Percentiles rank a stretch among this genome's conserved stretches.
phyloP scores from a whole-genome alignment of 108 stramenopile species.

The Fragilariopsis cylindrus region DNA sequence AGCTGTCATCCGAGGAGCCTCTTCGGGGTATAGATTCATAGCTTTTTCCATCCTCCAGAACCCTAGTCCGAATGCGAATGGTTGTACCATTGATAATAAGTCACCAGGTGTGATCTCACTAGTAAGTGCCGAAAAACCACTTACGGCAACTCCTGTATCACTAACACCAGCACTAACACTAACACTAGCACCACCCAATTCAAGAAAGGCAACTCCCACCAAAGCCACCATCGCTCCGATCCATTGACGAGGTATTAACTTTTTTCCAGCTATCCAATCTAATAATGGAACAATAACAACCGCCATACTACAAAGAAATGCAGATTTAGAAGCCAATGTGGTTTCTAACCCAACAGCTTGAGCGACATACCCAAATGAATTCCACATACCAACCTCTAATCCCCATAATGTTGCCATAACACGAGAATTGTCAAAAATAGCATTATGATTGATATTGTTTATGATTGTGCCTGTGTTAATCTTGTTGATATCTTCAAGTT shows the following conservation, averaged over 20 bases:
- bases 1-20: slow-evolving; percentile 75
- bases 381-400: slow-evolving; percentile 87
- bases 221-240: slow-evolving; percentile 72
- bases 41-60: slow-evolving; percentile 75
- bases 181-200: slow-evolving; percentile 53
- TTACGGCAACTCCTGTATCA: neutral
- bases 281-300: slow-evolving; percentile 90
- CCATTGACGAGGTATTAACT: slow-evolving; percentile 46
- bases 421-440: slow-evolving; percentile 15
- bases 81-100: slow-evolving; percentile 68
- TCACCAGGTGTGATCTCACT: slow-evolving; percentile 54
- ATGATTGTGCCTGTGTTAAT: neutral
- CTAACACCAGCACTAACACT: slow-evolving; percentile 12
- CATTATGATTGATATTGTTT: neutral
- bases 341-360: slow-evolving; percentile 89
- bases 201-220: slow-evolving; percentile 81
- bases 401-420: slow-evolving; percentile 56
- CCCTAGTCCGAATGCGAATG: slow-evolving; percentile 84
- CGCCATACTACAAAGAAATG: slow-evolving; percentile 91
- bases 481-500: neutral
- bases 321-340: slow-evolving; percentile 78
- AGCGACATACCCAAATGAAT: slow-evolving; percentile 83
- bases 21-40: slow-evolving; percentile 61
- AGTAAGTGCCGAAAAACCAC: neutral
- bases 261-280: slow-evolving; percentile 65